Conservation (phyloP, 1,284 basidiomycete species). For the Ceratobasidium sp. region DNA sequence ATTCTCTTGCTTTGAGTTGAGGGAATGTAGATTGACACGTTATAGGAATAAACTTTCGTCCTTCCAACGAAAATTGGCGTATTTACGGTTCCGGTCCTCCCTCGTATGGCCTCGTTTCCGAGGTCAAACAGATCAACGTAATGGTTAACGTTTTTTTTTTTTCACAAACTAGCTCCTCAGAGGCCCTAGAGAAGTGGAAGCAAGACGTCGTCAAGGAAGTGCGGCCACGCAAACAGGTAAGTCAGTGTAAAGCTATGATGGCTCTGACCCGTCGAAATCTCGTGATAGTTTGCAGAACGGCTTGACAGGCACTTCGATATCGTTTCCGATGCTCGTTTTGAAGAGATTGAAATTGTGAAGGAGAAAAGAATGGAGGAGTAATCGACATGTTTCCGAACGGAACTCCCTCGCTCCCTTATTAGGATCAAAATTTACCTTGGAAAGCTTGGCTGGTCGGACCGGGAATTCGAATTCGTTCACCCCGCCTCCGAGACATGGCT, state of each 20-base stretch:
- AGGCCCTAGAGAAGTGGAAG: neutral
- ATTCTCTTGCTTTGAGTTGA: no score
- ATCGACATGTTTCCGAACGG: neutral
- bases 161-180: neutral
- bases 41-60: no score
- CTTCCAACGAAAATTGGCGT: no score
- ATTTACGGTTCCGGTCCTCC: no score
- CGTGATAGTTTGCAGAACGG: neutral
- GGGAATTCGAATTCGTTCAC: neutral
- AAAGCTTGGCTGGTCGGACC: neutral
- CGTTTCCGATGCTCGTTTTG: neutral
- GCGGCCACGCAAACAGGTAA: neutral
- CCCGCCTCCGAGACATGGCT: neutral
- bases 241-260: neutral
- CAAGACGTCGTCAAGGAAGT: neutral
- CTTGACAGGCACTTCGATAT: neutral
- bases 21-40: no score
- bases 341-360: neutral
- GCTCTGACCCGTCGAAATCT: neutral
- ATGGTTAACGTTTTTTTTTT: neutral
- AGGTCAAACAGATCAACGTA: no score
- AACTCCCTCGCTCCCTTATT: neutral
- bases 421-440: neutral
- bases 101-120: no score
- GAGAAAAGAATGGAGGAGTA: neutral